These are phyloP conservation scores for Ilyonectria robusta DNA, from an alignment of 2,329 filamentous ascomycete species.

Conservation along the genomic window DNA sequence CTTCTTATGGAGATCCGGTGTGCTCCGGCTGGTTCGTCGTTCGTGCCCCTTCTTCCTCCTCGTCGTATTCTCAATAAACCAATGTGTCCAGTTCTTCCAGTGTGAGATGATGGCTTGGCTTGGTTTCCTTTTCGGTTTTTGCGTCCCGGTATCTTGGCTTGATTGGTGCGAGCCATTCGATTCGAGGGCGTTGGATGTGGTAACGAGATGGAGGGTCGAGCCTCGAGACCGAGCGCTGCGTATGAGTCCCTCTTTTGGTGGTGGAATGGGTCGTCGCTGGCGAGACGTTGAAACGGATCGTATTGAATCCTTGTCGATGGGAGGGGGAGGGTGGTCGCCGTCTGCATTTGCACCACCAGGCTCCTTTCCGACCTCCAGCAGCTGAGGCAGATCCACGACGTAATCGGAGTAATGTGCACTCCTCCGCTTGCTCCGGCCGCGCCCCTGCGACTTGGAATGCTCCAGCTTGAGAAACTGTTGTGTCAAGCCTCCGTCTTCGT, in stretches of 20 bases:
- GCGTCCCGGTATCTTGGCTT: constrained; percentile 50
- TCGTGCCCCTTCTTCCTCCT: constrained; percentile 64
- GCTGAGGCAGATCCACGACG: constrained; percentile 80
- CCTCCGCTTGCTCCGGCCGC: constrained; percentile 84
- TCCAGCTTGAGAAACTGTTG: constrained; percentile 61
- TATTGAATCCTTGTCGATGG: constrained; percentile 83
- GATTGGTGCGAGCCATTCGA: constrained; percentile 49
- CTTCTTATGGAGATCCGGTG: constrained; percentile 70
- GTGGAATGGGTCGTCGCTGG: constrained; percentile 81
- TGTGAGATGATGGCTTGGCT: constrained; percentile 72
- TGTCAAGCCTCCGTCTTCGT: constrained; percentile 77
- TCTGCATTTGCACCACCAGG: constrained; percentile 61
- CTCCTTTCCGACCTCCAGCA: constrained; percentile 73
- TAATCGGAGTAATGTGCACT: constrained; percentile 76
- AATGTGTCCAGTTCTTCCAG: constrained; percentile 76
- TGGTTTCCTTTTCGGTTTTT: constrained; percentile 69
- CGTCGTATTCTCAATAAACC: constrained; percentile 73
- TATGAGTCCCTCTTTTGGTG: constrained; percentile 85
- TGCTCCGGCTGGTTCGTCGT: constrained; percentile 69
- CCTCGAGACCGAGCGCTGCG: constrained; percentile 81
- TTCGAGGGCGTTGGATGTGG: constrained; percentile 68
- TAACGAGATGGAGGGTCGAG: constrained; percentile 89
- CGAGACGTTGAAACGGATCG: constrained; percentile 84
- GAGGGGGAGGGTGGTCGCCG: constrained; percentile 72
- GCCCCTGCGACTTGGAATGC: constrained; percentile 69